phyloP scores from a whole-genome alignment of 257 asterid genomes.

The Mitragyna speciosa region DNA sequence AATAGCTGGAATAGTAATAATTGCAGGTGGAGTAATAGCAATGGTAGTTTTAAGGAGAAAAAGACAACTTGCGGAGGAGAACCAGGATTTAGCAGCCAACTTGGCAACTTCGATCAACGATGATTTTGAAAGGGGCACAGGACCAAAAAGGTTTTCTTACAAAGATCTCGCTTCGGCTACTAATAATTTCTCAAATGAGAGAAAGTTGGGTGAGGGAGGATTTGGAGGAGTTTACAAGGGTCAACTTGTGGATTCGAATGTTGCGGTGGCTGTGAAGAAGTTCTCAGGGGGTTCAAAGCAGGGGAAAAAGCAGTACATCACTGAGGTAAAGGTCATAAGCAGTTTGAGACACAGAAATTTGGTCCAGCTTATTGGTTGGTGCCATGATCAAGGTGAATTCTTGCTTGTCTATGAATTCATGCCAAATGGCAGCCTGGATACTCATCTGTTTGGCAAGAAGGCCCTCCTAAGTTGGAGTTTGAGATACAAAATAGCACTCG shows the following conservation, averaged over 20 bases:
- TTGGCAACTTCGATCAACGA: conserved; percentile 28
- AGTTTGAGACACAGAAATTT: conserved; percentile 39
- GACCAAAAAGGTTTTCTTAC: conserved; percentile 40
- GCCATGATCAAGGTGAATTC: conserved; percentile 40
- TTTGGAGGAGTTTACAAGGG: conserved; percentile 43
- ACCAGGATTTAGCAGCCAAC: conserved; percentile 16
- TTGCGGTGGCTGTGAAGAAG: conserved; percentile 41
- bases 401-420: conserved; percentile 43
- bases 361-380: conserved; percentile 43
- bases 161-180: conserved; percentile 34
- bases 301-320: conserved; percentile 39
- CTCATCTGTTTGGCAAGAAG: conserved; percentile 31
- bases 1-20: conserved; percentile 3
- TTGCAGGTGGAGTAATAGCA: conserved; percentile 19
- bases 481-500: conserved; percentile 33
- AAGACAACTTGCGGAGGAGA: neutral
- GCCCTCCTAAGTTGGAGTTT: conserved; percentile 27
- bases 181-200: conserved; percentile 32
- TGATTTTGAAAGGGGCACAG: conserved; percentile 45
- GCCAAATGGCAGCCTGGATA: conserved; percentile 39
- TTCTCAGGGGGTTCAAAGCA: conserved; percentile 37
- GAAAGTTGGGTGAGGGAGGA: conserved; percentile 42
- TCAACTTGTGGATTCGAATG: conserved; percentile 27
- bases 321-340: conserved; percentile 43
- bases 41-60: conserved; percentile 15